Conservation (phyloP, 768 basidiomycete genomes). For the Kwoniella europaea region DNA sequence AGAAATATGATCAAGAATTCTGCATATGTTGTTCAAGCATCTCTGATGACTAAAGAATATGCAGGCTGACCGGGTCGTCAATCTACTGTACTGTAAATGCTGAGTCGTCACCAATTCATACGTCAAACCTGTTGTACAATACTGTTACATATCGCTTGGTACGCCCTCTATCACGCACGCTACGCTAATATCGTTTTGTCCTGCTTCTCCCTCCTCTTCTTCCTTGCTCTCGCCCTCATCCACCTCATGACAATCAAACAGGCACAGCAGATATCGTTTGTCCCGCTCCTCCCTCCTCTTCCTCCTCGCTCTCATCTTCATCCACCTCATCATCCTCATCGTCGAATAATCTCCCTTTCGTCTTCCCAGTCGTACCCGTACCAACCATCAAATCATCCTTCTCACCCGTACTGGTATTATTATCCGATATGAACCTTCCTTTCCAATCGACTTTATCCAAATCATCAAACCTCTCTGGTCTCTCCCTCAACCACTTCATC, state of each 20-base stretch:
- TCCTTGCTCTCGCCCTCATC: background rate
- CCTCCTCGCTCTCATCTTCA: conserved; percentile 66
- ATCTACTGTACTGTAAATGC: too few relatives aligned
- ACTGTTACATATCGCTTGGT: too few relatives aligned
- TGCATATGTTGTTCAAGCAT: too few relatives aligned
- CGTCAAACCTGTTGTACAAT: too few relatives aligned
- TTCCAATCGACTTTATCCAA: conserved; percentile 88
- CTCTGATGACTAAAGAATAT: too few relatives aligned
- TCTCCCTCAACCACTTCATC: conserved; percentile 92
- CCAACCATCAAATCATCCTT: conserved; percentile 19
- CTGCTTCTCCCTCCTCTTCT: too few relatives aligned
- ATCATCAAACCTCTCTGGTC: conserved; percentile 79
- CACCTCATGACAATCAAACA: background rate
- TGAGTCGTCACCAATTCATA: too few relatives aligned
- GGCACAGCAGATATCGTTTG: background rate
- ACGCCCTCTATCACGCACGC: too few relatives aligned
- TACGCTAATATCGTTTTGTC: too few relatives aligned
- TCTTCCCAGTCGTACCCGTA: conserved; percentile 24
- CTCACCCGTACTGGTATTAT: conserved; percentile 52
- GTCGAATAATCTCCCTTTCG: conserved; percentile 55
- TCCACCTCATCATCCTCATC: conserved; percentile 61
- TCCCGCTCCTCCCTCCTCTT: conserved; percentile 56
- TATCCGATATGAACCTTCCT: conserved; percentile 70
- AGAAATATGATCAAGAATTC: too few relatives aligned
- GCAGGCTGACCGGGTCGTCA: too few relatives aligned